Percentiles rank a stretch among this genome's conserved stretches.
These are phyloP conservation scores for Blepharisma stoltei DNA, from an alignment of 73 alveolate species.

Conservation along the genomic window DNA sequence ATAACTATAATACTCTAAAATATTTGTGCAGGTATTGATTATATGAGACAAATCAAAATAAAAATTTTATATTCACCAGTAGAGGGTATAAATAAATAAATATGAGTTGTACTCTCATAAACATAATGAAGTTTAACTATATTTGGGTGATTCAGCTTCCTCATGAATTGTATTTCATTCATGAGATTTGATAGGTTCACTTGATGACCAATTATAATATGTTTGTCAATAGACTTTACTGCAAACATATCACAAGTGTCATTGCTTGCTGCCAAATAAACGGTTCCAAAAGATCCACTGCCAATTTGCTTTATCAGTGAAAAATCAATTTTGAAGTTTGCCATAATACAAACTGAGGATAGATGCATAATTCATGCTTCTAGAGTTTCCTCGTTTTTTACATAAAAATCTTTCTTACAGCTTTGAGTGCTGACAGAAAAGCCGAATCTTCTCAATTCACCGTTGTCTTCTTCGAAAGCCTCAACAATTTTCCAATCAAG, in stretches of 20 bases:
- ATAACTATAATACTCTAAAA: too few species aligned
- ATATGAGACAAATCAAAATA: too few species aligned
- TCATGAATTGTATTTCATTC: slow-evolving; percentile 83
- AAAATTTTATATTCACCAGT: too few species aligned
- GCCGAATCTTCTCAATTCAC: neutral
- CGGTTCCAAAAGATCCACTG: neutral
- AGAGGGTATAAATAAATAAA: too few species aligned
- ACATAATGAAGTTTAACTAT: slow-evolving; percentile 76
- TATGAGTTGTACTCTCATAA: slow-evolving; percentile 65
- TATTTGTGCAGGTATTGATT: too few species aligned
- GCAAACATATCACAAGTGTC: neutral
- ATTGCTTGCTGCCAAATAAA: neutral
- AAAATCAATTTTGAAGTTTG: neutral
- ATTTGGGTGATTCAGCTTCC: slow-evolving; percentile 81
- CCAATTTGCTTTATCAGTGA: neutral
- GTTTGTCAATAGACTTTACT: neutral
- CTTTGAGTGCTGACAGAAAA: neutral
- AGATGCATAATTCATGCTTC: neutral
- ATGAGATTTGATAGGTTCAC: slow-evolving; percentile 32
- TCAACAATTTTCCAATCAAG: neutral
- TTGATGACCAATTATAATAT: neutral
- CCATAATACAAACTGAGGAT: neutral
- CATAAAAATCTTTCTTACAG: neutral
- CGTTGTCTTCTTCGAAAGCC: neutral
- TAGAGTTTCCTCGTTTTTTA: neutral